Evolutionary conservation across 2,329 filamentous ascomycete species (phyloP), one percentile per base, ranked within the genome.

Genomic region (Nemania sp.): DNA sequence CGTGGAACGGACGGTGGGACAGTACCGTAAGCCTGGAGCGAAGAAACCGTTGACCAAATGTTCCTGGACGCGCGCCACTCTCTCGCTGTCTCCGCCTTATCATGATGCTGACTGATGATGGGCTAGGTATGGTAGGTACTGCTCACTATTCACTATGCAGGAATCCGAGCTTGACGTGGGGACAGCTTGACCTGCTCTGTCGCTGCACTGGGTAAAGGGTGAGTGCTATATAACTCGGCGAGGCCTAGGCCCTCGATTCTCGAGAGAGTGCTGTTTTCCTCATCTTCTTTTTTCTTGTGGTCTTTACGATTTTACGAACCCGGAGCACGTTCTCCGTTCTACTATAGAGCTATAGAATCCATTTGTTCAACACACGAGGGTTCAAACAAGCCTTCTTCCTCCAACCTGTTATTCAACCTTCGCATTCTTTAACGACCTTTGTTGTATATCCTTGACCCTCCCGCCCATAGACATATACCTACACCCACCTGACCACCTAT

Each of bases 311-410:
- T 71, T 68, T 56, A 72, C 62, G 68, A 72, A 66, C n/a, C 43
- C 54, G 64, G 64, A 53, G 70, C 55, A 53, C 35, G 27, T 45
- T 24, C 62, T 59, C 64, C 67, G 35, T 56, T 57, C 54, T 55
- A 52, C 58, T 35, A 66, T 69, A 69, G 69, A 71, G 59, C 53
- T 68, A 61, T 67, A 70, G 67, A 71, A 60, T 67, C 64, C 58
- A 56, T 62, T 60, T 70, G 67, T 70, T 72, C 70, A 70, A 72
- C 70, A 71, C 70, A 70, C 65, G 65, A 64, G 70, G 70, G 70
- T 66, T 49, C 60, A 43, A 67, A 70, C 64, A 66, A 54, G n/a
- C 59, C 59, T 59, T 62, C 62, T 65, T 60, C 57, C 54, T 53
- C 70, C 53, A 63, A 62, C 64, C 56, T 64, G 65, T 70, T 65